A percentile compares a stretch with the other conserved stretches of the same genome.
These are phyloP conservation scores for Pseudogymnoascus sp. DNA, from an alignment of 2,329 filamentous ascomycete species.

Conservation along the genomic window DNA sequence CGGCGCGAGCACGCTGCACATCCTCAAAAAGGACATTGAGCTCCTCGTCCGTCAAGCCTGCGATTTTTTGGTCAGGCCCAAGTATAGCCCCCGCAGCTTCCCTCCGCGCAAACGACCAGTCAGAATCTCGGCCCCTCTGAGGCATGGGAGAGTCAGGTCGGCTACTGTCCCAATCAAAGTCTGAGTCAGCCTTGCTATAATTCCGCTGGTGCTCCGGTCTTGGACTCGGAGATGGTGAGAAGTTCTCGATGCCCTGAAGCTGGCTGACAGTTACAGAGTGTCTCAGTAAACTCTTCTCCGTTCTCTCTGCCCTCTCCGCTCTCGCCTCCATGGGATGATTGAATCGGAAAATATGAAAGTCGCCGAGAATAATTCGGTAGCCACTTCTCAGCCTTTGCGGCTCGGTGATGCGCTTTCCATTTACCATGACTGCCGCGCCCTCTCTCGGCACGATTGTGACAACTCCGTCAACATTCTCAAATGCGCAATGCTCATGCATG, in stretches of 20 bases:
- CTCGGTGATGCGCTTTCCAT: conserved; percentile 81
- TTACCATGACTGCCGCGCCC: conserved; percentile 97
- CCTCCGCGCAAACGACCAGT: conserved; percentile 88
- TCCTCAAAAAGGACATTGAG: conserved; percentile 90
- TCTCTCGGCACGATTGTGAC: conserved; percentile 87
- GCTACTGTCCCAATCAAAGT: conserved; percentile 63
- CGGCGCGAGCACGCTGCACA: conserved; percentile 77
- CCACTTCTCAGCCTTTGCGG: conserved; percentile 82
- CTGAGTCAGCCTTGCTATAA: conserved; percentile 67
- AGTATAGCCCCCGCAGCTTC: conserved; percentile 90
- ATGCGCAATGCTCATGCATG: conserved; percentile 82
- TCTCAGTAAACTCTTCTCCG: conserved; percentile 73
- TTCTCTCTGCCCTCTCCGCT: conserved; percentile 63
- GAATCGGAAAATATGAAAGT: conserved; percentile 98
- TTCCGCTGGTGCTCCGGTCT: conserved; percentile 68
- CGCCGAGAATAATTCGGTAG: conserved; percentile 88
- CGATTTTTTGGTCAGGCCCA: conserved; percentile 85
- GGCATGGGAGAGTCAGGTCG: conserved; percentile 74
- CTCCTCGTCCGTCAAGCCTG: conserved; percentile 85
- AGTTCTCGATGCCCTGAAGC: conserved; percentile 36
- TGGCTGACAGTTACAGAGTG: conserved; percentile 67
- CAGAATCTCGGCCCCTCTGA: conserved; percentile 67
- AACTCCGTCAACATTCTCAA: conserved; percentile 85
- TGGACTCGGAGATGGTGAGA: conserved; percentile 52
- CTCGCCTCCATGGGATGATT: conserved; percentile 95